Evolutionary conservation across 768 basidiomycete species (phyloP), one percentile per base, ranked within the genome.

Genomic region (Ramaria rubella): DNA sequence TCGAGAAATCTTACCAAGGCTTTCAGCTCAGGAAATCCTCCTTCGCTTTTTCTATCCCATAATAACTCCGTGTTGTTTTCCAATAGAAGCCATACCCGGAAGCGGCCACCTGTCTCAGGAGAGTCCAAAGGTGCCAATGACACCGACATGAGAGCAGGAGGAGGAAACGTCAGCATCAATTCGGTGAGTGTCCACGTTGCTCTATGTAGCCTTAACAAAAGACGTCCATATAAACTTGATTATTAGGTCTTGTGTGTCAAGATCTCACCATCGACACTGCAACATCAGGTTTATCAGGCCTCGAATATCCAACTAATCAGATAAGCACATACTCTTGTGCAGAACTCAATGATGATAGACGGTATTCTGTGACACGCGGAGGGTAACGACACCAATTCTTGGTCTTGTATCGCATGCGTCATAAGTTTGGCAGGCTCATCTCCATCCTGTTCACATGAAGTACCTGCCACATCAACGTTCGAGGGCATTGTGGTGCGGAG

Each of bases 181-280:
- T 96, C 94, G 0, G 94, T 96, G 59, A 90, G 87, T n/a, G 85
- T 79, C 94, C 94, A 97, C 11, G 82, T 84, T 30, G 94, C 94
- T 63, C 94, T 80, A 63, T 94, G 93, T 36, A 94, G 78, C 94
- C 94, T 94, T 64, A 31, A 45, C 24, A 34, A 2, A n/a, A n/a
- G 29, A 55, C 42, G 43, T 60, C 34, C 49, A 21, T 54, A 36
- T 24, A 62, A 26, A 23, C 49, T 33, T 24, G 46, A n/a, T 27
- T 48, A 45, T 42, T 9, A 23, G 5, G 17, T 43, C 19, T 44
- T 59, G 11, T n/a, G n/a, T 27, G 26, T 26, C n/a, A 29, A 21
- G 52, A n/a, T 57, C 79, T 67, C 67, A 90, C 90, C 90, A 94
- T 69, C 87, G 85, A 69, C 91, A 92, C 86, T 90, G 49, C 21